Base-by-base conservation (phyloP, 176 grass and related monocot species). In the Carex littledalei region DNA sequence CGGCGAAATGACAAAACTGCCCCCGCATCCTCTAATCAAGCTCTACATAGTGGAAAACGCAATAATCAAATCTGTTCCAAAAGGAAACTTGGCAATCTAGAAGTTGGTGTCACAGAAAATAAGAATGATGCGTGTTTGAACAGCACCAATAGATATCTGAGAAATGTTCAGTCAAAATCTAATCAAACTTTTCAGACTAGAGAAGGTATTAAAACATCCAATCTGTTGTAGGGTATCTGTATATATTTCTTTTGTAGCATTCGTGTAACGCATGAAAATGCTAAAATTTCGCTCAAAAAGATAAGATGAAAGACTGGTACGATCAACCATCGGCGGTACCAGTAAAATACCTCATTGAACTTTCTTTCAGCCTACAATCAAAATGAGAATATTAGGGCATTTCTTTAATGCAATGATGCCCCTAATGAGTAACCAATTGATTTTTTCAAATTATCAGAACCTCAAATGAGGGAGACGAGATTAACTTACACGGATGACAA, bases 401-500 rank as follows among this genome's bases (percentile, higher is more conserved):
- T 80, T 80, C 53, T 12, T 54, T 35, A 80, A 57, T 61, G 22
- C 60, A 18, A 80, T 39, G 18, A 37, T 69, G 34, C 15, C 34
- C 31, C 15, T 39, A 69, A 26, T 29, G 24, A 52, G 17, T 77
- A 77, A 22, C 71, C 12, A 15, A 43, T n/a, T 76, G 60, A 67
- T 83, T 10, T 53, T 49, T 66, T 82, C 2, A 37, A 65, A 9
- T 16, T 64, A 50, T 83, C 80, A 49, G 63, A 67, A 83, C 5
- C 80, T 26, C n/a, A 50, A 26, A 4, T 31, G 21, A 16, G 16
- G 11, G 80, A 67, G 53, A 62, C 61, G 26, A 83, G 80, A 67
- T 67, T 50, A 49, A 67, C 80, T 32, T 83, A 83, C 61, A 5
- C 67, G 31, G 59, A 39, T 83, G 80, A 83, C 29, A 67, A 83